Evolutionary conservation across 2,329 filamentous ascomycete species (phyloP), one percentile per base, ranked within the genome.

Genomic region (Ophiostoma sp.): DNA sequence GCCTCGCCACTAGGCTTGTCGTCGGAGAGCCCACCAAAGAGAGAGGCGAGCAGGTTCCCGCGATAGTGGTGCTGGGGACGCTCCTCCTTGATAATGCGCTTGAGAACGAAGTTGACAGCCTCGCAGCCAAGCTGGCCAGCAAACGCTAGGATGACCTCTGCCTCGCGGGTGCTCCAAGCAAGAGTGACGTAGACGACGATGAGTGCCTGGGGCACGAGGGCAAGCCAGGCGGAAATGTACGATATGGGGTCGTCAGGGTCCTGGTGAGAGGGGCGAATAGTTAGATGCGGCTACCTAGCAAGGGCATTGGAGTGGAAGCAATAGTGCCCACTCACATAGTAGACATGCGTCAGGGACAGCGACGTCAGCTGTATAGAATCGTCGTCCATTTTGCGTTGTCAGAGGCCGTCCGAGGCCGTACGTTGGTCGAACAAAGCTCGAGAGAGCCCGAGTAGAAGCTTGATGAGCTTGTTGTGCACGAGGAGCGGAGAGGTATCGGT

Each of bases 111-210:
- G 79, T 99, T 99, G 74, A 96, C 81, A 41, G 85, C 93, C 78
- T 99, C 96, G 81, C 94, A 98, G 66, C 84, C 88, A 78, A 98
- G 86, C 78, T 99, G 95, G 66, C 96, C 96, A 38, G 85, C 87
- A 77, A 97, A 96, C 87, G 97, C 93, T 74, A 98, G 84, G 63
- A 89, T 79, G 60, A 99, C 89, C 77, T 99, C 95, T 75, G 89
- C 84, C 79, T 99, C 95, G 76, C 95, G 91, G 49, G 93, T 92
- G 70, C 91, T 90, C 89, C 93, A 95, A 77, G 96, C 88, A 70
- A 99, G 84, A 36, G 94, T 95, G 44, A 87, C 90, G 79, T 99
- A 99, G 74, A 92, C 87, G 75, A 99, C 85, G 77, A 92, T 93
- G 71, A 99, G 87, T 36, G 89, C 93, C 78, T 99, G 95, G 0